phyloP scores from a whole-genome alignment of 2,329 filamentous ascomycete genomes.

The Elsinoe fawcettii region DNA sequence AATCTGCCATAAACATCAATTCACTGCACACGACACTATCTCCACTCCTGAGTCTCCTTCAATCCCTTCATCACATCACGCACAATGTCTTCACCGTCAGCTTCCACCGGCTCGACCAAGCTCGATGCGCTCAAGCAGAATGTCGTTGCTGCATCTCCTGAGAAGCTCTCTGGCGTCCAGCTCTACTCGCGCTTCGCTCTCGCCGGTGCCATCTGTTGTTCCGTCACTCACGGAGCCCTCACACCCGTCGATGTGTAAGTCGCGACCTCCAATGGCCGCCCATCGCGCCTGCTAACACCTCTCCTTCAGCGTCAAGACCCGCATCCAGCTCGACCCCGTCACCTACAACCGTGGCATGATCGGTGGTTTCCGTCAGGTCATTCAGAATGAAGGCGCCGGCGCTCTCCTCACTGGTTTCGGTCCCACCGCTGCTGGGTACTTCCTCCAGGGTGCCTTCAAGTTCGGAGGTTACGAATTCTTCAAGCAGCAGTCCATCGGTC shows the following conservation, averaged over 20 bases:
- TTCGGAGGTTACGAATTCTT: constrained; percentile 95
- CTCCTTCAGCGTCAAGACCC: constrained; percentile 66
- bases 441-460: constrained; percentile 89
- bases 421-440: constrained; percentile 82
- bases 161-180: constrained; percentile 53
- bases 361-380: constrained; percentile 78
- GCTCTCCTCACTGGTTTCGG: constrained; percentile 80
- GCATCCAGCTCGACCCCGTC: constrained; percentile 83
- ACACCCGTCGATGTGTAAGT: constrained; percentile 99
- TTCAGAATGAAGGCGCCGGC: constrained; percentile 74
- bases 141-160: constrained; percentile 39
- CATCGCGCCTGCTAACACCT: background rate
- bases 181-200: constrained; percentile 97
- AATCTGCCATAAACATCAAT: constrained; percentile 9
- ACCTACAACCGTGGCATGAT: constrained; percentile 86
- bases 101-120: constrained; percentile 45
- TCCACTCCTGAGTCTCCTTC: constrained; percentile 9
- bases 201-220: constrained; percentile 95
- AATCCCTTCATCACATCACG: constrained; percentile 11
- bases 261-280: background rate
- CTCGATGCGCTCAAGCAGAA: constrained; percentile 46
- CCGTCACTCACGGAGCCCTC: constrained; percentile 90
- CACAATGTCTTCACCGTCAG: constrained; percentile 29
- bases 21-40: constrained; percentile 3
- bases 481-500: constrained; percentile 83